A percentile compares a stretch with the other conserved stretches of the same genome.
These are phyloP conservation scores for Aspergillus sp. DNA, from an alignment of 2,329 filamentous ascomycete genomes.

Conservation along the genomic window DNA sequence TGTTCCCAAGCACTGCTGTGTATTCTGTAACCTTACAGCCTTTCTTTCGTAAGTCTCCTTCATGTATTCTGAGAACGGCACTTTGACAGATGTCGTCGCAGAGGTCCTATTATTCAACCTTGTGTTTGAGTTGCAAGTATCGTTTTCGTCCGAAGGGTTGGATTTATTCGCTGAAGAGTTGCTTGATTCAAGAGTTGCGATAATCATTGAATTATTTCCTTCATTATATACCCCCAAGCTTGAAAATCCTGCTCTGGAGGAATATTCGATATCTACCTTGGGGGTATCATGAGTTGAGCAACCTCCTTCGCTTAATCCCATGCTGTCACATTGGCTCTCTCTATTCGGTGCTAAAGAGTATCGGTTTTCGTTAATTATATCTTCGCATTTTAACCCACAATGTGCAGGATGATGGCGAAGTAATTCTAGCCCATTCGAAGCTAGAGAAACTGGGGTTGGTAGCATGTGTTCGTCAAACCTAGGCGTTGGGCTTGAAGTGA, in stretches of 20 bases:
- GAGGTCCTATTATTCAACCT: too few species aligned
- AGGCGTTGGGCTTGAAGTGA: not conserved
- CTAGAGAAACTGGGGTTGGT: conserved; percentile 13
- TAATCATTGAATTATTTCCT: not conserved
- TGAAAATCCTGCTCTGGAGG: not conserved
- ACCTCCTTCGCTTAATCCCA: not conserved
- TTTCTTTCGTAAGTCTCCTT: too few species aligned
- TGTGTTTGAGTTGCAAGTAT: not conserved
- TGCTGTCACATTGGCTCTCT: not conserved
- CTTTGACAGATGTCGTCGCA: too few species aligned
- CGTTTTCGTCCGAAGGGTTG: not conserved
- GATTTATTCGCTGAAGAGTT: not conserved
- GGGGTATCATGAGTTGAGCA: not conserved
- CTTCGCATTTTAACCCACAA: not conserved
- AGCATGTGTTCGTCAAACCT: conserved; percentile 10
- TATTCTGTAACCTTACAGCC: too few species aligned
- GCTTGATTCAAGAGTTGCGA: not conserved
- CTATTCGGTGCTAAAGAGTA: not conserved
- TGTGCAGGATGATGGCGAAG: not conserved
- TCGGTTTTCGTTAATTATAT: not conserved
- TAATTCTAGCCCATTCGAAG: not conserved
- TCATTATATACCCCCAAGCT: not conserved
- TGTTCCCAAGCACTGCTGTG: too few species aligned
- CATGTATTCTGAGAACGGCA: too few species aligned
- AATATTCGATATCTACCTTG: not conserved